Evolutionary conservation across 768 basidiomycete species (phyloP), one percentile per base, ranked within the genome.

Genomic region (Pulveroboletus sp.): DNA sequence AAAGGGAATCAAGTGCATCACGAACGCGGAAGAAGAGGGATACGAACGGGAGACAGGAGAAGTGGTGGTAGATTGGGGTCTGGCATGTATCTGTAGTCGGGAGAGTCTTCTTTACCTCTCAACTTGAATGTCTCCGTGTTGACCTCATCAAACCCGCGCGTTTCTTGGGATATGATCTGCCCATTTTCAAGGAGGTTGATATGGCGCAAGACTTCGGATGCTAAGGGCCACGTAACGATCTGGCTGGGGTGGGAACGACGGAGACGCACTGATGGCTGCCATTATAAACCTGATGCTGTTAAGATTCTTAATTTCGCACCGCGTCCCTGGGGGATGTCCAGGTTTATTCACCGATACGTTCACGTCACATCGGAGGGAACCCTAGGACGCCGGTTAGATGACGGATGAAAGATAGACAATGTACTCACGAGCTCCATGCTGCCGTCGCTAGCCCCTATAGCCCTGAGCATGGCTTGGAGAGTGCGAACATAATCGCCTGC

Each of bases 21-120:
- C 14, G 14, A 24, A 35, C 5, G 21, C 8, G 32, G 21, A 18
- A 30, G 49, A 54, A 43, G 18, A 39, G 14, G 43, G 54, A 58
- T 15, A 59, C 56, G 15, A 50, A 80, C 83, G 51, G 79, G 64
- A 49, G 76, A 76, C 7, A 89, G 60, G 30, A 80, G 61, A 6
- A 97, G 70, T 0, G 83, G 79, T 0, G 93, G 92, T 1, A 98
- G 70, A 65, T 98, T 97, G 0, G 92, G 85, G 65, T 99, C 96
- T 0, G 96, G 96, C 91, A 99, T 95, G 71, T 97, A 98, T 15
- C 89, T 80, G 66, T 98, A 99, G 66, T 99, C 96, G 1, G 89
- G 92, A 0, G 93, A 86, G 57, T 93, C 89, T 59, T 96, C 96
- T 69, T 99, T 98, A 40, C 81, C 83, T 37, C 96, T 77, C 37